A percentile compares a stretch with the other conserved stretches of the same genome.
Evolutionary conservation across 2,329 filamentous ascomycete genomes (phyloP).

Genomic region (Aspergillus sp.): DNA sequence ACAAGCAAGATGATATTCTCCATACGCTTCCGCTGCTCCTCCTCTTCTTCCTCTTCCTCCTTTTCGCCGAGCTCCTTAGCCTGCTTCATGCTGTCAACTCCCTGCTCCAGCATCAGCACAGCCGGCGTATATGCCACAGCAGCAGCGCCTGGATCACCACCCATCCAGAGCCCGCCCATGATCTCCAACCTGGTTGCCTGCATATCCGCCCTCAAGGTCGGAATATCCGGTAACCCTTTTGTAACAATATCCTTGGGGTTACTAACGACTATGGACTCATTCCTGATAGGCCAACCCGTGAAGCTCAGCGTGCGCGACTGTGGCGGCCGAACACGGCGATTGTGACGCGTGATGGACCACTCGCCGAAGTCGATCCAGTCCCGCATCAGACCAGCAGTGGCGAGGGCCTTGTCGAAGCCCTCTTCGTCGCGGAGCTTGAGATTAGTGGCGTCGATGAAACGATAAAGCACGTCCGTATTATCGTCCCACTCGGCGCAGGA

Average conservation of each 20-base stretch:
- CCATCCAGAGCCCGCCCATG: neutral
- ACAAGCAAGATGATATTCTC: neutral
- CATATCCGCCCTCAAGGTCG: neutral
- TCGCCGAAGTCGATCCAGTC: neutral
- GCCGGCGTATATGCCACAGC: neutral
- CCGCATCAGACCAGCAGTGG: neutral
- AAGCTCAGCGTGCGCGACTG: neutral
- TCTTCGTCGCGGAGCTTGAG: neutral
- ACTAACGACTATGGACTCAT: neutral
- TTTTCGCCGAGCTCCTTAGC: neutral
- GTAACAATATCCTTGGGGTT: conserved; percentile 4
- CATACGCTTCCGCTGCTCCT: neutral
- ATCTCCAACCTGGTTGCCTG: neutral
- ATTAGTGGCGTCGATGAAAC: neutral
- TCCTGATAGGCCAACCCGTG: neutral
- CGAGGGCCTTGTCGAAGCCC: neutral
- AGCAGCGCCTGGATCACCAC: neutral
- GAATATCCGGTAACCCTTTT: neutral
- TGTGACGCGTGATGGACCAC: neutral
- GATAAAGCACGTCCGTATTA: neutral
- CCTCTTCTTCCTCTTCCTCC: neutral
- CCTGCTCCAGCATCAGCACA: conserved; percentile 1
- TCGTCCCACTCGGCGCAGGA: neutral
- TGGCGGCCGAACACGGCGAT: neutral
- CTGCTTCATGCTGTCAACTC: conserved; percentile 1